These are phyloP conservation scores for Chrysanthemum makinoi DNA, from an alignment of 129 eudicot species.

Conservation along the genomic window DNA sequence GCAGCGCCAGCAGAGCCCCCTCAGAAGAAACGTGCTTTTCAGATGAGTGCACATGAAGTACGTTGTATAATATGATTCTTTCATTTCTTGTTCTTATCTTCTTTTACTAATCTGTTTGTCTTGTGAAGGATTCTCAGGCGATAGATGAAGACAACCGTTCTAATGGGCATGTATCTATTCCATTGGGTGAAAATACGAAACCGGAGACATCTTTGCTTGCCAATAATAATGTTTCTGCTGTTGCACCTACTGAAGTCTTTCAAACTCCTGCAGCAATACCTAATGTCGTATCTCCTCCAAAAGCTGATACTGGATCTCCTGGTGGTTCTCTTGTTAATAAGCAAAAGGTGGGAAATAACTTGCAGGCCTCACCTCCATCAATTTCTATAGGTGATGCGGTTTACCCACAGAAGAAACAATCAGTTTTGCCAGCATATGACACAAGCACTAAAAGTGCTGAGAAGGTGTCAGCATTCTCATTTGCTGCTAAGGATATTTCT, in stretches of 20 bases:
- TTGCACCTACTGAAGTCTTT: constrained; percentile 21
- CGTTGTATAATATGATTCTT: constrained; percentile 1
- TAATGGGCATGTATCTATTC: constrained; percentile 37
- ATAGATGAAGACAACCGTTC: constrained; percentile 43
- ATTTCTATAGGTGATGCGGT: constrained; percentile 6
- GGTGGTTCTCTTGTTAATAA: constrained; percentile 24
- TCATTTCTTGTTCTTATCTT: neutral
- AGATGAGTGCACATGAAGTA: constrained; percentile 40
- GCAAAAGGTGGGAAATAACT: constrained; percentile 25
- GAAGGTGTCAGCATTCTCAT: constrained; percentile 18
- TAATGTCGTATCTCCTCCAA: neutral
- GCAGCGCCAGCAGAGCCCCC: constrained; percentile 34
- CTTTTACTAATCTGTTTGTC: constrained; percentile 12
- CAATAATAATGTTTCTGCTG: constrained; percentile 23
- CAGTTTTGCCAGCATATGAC: constrained; percentile 30
- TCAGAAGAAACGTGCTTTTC: constrained; percentile 54
- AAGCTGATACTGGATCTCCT: constrained; percentile 8
- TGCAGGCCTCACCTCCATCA: constrained; percentile 31
- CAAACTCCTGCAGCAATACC: constrained; percentile 6
- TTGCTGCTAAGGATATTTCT: constrained; percentile 28
- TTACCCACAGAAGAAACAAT: constrained; percentile 29
- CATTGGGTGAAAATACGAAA: too few relatives aligned
- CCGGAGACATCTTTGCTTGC: neutral
- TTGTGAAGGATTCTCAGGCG: constrained; percentile 48
- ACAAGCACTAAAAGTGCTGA: constrained; percentile 36